Conservation (phyloP, 2,329 filamentous ascomycete genomes). For the Colletotrichum sp. region DNA sequence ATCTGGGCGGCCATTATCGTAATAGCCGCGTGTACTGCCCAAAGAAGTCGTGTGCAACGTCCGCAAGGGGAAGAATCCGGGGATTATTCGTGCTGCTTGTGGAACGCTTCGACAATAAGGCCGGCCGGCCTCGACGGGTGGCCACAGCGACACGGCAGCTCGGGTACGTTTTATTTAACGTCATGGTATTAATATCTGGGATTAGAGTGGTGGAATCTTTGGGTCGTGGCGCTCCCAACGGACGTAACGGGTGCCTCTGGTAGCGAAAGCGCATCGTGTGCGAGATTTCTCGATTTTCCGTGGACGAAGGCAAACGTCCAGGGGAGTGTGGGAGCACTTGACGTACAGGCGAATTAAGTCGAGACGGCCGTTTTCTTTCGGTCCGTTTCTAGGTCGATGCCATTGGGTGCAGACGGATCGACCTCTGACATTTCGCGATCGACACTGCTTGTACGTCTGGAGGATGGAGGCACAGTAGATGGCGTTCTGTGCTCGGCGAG, state of each 20-base stretch:
- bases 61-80: not conserved
- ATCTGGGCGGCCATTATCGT: not conserved
- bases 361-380: not conserved
- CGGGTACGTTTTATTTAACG: constrained; percentile 1
- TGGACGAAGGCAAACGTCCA: not conserved
- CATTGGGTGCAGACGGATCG: not conserved
- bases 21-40: not conserved
- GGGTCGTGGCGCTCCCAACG: not conserved
- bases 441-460: not conserved
- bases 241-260: not conserved
- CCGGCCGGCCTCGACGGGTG: not conserved
- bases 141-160: not conserved
- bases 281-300: not conserved
- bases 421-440: not conserved
- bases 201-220: not conserved
- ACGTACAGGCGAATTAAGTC: not conserved
- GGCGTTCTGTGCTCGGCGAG: not conserved
- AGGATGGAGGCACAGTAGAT: not conserved
- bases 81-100: not conserved
- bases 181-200: not conserved
- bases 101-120: constrained; percentile 3
- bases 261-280: not conserved
- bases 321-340: not conserved
- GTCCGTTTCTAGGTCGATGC: not conserved
- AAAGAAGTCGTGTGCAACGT: not conserved